These are phyloP conservation scores for Penicillium sp. DNA, from an alignment of 2,329 filamentous ascomycete species.

Conservation along the genomic window DNA sequence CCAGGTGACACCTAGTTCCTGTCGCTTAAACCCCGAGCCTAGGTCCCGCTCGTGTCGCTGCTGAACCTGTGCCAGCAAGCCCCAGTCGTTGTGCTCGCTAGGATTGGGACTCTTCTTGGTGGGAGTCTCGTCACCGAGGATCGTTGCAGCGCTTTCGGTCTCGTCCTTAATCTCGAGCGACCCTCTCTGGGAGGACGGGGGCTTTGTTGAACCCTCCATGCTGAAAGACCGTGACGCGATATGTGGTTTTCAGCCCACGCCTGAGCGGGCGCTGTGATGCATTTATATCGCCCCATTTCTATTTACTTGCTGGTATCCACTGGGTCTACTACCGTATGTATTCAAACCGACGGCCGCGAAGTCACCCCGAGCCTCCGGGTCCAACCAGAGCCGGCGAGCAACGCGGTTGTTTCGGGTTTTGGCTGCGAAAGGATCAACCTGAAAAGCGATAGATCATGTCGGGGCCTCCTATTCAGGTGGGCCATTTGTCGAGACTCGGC, in stretches of 20 bases:
- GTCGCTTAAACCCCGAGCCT: constrained; percentile 45
- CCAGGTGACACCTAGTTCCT: constrained; percentile 62
- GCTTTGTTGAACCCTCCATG: constrained; percentile 11
- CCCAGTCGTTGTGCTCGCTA: constrained; percentile 46
- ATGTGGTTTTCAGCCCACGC: too few species aligned
- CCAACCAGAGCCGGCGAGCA: constrained; percentile 1
- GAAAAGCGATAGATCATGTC: constrained; percentile 3
- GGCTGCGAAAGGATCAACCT: not conserved
- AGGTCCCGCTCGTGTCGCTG: constrained; percentile 44
- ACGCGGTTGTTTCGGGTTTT: not conserved
- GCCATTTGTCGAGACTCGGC: not conserved
- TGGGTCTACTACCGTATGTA: too few species aligned
- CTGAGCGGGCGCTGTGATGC: too few species aligned
- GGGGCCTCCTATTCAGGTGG: not conserved
- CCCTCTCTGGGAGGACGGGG: constrained; percentile 4
- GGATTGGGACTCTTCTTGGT: constrained; percentile 3
- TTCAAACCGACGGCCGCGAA: too few species aligned
- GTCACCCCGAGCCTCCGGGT: constrained; percentile 1
- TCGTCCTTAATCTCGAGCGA: constrained; percentile 21
- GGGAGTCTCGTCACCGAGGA: constrained; percentile 25
- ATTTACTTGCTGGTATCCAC: too few species aligned
- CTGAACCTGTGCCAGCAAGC: constrained; percentile 50
- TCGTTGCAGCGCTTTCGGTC: constrained; percentile 29
- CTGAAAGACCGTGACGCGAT: too few species aligned
- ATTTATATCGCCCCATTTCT: too few species aligned